Percentiles rank a stretch among this genome's conserved stretches.
Evolutionary conservation across 305 asterid species (phyloP).

Genomic region (Withania somnifera): DNA sequence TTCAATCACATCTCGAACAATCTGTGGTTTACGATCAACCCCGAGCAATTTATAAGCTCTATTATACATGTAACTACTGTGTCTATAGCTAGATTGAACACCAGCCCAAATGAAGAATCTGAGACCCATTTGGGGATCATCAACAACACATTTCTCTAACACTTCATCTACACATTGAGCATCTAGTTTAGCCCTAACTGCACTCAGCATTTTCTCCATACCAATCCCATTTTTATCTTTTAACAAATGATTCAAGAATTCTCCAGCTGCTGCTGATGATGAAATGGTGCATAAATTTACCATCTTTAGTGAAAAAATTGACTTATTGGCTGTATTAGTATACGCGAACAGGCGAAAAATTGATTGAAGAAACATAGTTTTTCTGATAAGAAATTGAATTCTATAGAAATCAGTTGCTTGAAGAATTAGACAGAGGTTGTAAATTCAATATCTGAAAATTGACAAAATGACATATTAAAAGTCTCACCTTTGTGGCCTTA

Average conservation of each 20-base stretch:
- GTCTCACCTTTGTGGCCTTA: background rate
- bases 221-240: constrained; percentile 20
- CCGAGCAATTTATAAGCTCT: constrained; percentile 54
- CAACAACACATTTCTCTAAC: constrained; percentile 36
- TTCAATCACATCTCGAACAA: constrained; percentile 43
- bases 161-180: constrained; percentile 42
- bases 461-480: background rate
- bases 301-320: constrained; percentile 6
- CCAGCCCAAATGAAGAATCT: constrained; percentile 89
- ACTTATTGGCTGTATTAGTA: constrained; percentile 11
- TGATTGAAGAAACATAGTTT: constrained; percentile 11
- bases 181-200: constrained; percentile 38
- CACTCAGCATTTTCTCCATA: constrained; percentile 37
- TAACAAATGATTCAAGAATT: constrained; percentile 33
- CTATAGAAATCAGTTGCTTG: background rate
- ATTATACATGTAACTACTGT: constrained; percentile 35
- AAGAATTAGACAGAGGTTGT: background rate
- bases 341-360: constrained; percentile 17
- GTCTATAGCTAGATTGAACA: constrained; percentile 50
- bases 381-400: background rate
- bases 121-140: constrained; percentile 49
- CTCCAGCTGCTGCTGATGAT: constrained; percentile 37
- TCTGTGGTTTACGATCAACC: constrained; percentile 32
- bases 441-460: background rate
- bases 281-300: constrained; percentile 22